These are phyloP conservation scores for Escallonia herrerae DNA, from an alignment of 129 eudicot species.

Conservation along the genomic window DNA sequence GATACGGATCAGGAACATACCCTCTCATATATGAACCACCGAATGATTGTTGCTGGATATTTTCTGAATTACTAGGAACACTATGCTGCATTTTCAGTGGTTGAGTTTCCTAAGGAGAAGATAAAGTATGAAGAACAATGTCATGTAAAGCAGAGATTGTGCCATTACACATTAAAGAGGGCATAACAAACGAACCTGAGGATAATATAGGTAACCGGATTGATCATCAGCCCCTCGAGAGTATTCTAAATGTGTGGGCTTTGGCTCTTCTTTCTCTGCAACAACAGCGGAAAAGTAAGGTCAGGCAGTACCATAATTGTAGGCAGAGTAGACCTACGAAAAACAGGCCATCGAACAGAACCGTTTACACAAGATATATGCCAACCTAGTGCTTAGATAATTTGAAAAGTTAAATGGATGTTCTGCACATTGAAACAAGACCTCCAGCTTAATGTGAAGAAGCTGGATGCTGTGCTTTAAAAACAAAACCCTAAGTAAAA, in stretches of 20 bases:
- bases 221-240: conserved; percentile 40
- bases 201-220: conserved; percentile 45
- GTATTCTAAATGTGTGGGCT: conserved; percentile 30
- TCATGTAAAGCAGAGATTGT: too few relatives aligned
- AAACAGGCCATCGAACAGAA: too few relatives aligned
- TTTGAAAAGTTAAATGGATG: too few relatives aligned
- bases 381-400: too few relatives aligned
- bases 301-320: too few relatives aligned
- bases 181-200: conserved; percentile 33
- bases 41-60: conserved; percentile 52
- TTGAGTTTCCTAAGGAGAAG: conserved; percentile 34
- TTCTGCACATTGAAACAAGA: too few relatives aligned
- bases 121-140: conserved; percentile 1
- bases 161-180: not conserved
- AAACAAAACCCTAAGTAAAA: too few relatives aligned
- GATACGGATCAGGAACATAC: conserved; percentile 47
- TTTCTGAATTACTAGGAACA: conserved; percentile 37
- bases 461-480: too few relatives aligned
- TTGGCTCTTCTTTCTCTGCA: conserved; percentile 44
- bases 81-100: conserved; percentile 24
- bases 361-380: too few relatives aligned
- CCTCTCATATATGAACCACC: conserved; percentile 36
- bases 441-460: too few relatives aligned
- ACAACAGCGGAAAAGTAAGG: not conserved
- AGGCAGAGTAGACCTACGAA: too few relatives aligned